Evolutionary conservation across 495 filamentous ascomycete species (phyloP), one percentile per base, ranked within the genome.

Genomic region (Apodospora peruviana): DNA sequence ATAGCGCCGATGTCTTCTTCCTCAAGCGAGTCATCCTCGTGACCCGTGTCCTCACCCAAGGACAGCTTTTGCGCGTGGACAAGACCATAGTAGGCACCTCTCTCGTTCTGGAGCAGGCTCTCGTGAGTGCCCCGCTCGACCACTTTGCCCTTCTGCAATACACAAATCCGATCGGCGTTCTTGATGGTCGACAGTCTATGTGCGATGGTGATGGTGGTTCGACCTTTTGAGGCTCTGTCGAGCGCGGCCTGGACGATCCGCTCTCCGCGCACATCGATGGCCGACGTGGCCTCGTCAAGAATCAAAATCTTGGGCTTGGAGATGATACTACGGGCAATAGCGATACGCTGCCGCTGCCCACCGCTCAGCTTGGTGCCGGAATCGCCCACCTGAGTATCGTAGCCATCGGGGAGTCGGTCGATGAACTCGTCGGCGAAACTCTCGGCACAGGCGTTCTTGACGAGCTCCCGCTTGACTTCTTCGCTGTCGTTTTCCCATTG

Each of bases 201-300:
- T 17, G 81, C 80, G 18, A 94, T 87, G n/a, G 86, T 83, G 46
- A 94, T 84, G 1, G 86, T 90, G 4, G 88, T 94, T 25, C 86
- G 78, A 2, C 78, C 79, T 46, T 78, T 71, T 0, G 85, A 77
- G 56, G 83, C 85, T 19, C 76, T 66, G 40, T 88, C 79, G 19
- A 91, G 75, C 2, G 82, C 79, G 5, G 80, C 77, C 65, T 91
- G 85, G 14, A 91, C 77, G 12, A 82, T 77, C 7, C 74, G 69
- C 51, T 90, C 86, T 48, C 83, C 83, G 34, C 76, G 76, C 14
- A 79, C 75, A 58, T 95, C 89, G 16, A 95, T 73, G 38, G 87
- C 85, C 57, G 81, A 83, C 0, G 88, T 95, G 0, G 85, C 86
- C 55, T 94, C 88, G 58, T 94, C 88, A 35, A 95, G 70, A 23